These are phyloP conservation scores for Ceratocystiopsis sp. DNA, from an alignment of 2,329 filamentous ascomycete genomes.

Conservation along the genomic window DNA sequence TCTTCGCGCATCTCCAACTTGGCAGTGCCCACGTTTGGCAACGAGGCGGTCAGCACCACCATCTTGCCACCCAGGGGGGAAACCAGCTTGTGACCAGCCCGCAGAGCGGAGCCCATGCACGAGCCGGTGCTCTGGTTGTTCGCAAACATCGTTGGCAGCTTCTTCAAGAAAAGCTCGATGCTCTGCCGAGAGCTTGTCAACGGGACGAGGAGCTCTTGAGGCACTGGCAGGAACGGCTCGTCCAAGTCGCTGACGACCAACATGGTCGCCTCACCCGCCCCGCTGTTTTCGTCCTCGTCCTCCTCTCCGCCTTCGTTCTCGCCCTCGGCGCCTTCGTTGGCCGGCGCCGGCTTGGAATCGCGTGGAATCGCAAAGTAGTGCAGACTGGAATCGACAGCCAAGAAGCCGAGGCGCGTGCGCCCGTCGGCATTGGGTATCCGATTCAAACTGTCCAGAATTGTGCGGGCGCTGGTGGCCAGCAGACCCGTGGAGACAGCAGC, in stretches of 20 bases:
- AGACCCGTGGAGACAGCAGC: conserved; percentile 79
- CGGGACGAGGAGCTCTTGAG: conserved; percentile 78
- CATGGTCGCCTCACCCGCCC: conserved; percentile 61
- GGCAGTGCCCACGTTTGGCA: conserved; percentile 80
- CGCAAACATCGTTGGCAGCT: conserved; percentile 92
- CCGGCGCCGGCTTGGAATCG: conserved; percentile 6
- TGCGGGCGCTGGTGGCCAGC: conserved; percentile 78
- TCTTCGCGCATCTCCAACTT: conserved; percentile 90
- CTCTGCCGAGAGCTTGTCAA: conserved; percentile 77
- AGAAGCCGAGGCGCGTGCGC: conserved; percentile 80
- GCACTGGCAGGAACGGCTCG: conserved; percentile 90
- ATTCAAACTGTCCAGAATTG: conserved; percentile 86
- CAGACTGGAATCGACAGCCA: conserved; percentile 84
- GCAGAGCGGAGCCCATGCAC: conserved; percentile 87
- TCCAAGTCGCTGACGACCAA: conserved; percentile 88
- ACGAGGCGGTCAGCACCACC: conserved; percentile 71
- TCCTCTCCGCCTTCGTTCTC: conserved; percentile 22
- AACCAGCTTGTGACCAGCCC: conserved; percentile 90
- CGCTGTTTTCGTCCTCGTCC: conserved; percentile 57
- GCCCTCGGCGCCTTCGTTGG: conserved; percentile 16
- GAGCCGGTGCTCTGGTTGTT: conserved; percentile 78
- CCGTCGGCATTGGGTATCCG: conserved; percentile 96
- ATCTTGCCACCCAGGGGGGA: conserved; percentile 90
- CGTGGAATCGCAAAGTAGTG: conserved; percentile 86
- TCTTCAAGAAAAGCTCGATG: conserved; percentile 78